phyloP scores from a whole-genome alignment of 768 basidiomycete genomes.

The Naganishia onofrii region DNA sequence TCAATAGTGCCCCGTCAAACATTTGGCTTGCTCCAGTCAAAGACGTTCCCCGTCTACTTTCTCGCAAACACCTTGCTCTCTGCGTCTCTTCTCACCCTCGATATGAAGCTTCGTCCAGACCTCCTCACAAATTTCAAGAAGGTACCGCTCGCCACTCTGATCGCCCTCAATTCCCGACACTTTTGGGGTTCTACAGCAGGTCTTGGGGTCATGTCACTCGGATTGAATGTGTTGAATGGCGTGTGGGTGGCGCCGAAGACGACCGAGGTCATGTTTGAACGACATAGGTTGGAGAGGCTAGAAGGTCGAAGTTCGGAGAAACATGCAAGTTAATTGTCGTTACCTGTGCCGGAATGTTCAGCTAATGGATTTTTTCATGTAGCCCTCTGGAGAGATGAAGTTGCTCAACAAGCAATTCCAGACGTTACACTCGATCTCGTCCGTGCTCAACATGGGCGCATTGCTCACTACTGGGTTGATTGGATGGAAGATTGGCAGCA shows the following conservation, averaged over 20 bases:
- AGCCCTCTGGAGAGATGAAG: constrained; percentile 71
- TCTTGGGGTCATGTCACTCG: background rate
- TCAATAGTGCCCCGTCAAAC: constrained; percentile 59
- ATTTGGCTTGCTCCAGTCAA: constrained; percentile 71
- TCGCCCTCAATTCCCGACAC: constrained; percentile 64
- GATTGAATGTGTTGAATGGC: constrained; percentile 62
- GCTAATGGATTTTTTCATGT: background rate
- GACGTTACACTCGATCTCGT: constrained; percentile 67
- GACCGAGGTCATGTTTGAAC: constrained; percentile 71
- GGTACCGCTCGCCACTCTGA: constrained; percentile 56
- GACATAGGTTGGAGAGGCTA: constrained; percentile 70
- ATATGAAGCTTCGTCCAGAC: constrained; percentile 55
- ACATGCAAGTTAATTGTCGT: constrained; percentile 56
- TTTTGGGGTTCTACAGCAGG: constrained; percentile 54
- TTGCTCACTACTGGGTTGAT: constrained; percentile 52
- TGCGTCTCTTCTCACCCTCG: constrained; percentile 58
- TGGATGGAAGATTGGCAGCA: constrained; percentile 30
- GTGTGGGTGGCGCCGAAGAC: constrained; percentile 71
- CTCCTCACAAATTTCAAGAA: constrained; percentile 62
- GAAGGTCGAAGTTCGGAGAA: constrained; percentile 67
- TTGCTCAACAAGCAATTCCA: constrained; percentile 67
- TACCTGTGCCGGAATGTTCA: background rate
- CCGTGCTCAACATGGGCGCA: constrained; percentile 63
- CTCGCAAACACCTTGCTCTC: constrained; percentile 61
- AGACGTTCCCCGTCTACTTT: constrained; percentile 74